Conservation (phyloP, 2,329 filamentous ascomycete genomes). For the Tolypocladium ophioglossoides region DNA sequence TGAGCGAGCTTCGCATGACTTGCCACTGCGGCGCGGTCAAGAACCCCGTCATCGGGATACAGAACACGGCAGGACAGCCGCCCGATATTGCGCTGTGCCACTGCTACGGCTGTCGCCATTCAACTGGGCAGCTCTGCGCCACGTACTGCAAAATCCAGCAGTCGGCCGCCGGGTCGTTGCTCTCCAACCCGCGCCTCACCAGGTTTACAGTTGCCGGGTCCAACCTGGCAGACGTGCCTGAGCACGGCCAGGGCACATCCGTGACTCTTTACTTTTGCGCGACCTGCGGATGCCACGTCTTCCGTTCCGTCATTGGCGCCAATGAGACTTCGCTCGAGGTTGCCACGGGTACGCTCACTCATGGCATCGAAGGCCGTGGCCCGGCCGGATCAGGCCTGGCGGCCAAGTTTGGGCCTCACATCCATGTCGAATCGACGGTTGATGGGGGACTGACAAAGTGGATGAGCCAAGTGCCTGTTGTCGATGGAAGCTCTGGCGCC, state of each 20-base stretch:
- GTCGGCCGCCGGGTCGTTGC: slow-evolving; percentile 12
- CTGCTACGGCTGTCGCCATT: slow-evolving; percentile 18
- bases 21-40: no score
- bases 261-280: slow-evolving; percentile 26
- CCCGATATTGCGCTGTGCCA: slow-evolving; percentile 18
- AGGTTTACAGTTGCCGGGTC: background rate
- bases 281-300: slow-evolving; percentile 31
- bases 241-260: background rate
- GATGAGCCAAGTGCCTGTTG: background rate
- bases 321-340: background rate
- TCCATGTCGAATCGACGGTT: background rate
- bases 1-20: no score
- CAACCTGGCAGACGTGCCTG: background rate
- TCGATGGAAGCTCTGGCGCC: background rate
- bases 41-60: no score
- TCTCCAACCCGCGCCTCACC: slow-evolving; percentile 4
- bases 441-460: slow-evolving; percentile 1
- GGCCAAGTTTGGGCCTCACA: background rate
- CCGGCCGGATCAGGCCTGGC: background rate
- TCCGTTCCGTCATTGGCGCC: slow-evolving; percentile 9
- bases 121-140: slow-evolving; percentile 25
- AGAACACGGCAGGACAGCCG: no score
- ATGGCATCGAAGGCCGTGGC: background rate
- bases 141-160: slow-evolving; percentile 18
- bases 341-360: background rate